Base-by-base conservation (phyloP, 192 early-diverging fungal species). In the Coemansia sp. region DNA sequence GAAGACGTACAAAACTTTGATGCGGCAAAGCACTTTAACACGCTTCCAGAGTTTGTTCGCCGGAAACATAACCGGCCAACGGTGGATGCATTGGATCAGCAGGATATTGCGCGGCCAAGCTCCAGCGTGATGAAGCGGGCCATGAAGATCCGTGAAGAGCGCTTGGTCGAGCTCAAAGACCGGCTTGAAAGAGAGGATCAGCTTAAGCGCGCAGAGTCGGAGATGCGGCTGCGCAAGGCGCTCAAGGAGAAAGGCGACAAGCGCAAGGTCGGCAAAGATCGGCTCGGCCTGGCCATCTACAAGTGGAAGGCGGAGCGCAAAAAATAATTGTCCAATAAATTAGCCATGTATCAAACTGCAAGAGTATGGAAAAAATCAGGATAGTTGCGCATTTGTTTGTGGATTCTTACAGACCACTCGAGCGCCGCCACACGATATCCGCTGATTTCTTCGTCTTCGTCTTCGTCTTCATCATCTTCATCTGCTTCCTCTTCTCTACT, bases 271-370 rank as follows among this genome's bases (percentile, higher is more conserved):
- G 96, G 93, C 46, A 81, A 64, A 14, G 93, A 97, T 62, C 72
- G 65, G 49, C 61, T 85, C 56, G 96, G 96, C 0, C 66, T 96
- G 17, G 69, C 89, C 11, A 76, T 91, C 32, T 96, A 94, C 81
- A 97, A 96, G 74, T 98, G 95, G 95, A 88, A 85, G 57, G 82
- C 86, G 3, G 88, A 88, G 45, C 80, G 94, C 47, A 93, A 93
- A 67, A 90, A 87, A 66, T 95, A 90, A 57, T 9, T 12, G 15
- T 26, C 23, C 4, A 26, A 26, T 26, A 26, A 4, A 26, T 26
- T 4, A 26, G 23, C 23, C 4, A 26, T 26, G 23, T 26, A 26
- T 26, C 23, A 26, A 26, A 26, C 23, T 26, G 4, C 23, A 26
- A 26, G 1, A 4, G 1, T 4, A 26, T 26, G 23, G 4, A 26